Conservation (phyloP, 495 filamentous ascomycete species). For the Hypoxylon subgilvum region DNA sequence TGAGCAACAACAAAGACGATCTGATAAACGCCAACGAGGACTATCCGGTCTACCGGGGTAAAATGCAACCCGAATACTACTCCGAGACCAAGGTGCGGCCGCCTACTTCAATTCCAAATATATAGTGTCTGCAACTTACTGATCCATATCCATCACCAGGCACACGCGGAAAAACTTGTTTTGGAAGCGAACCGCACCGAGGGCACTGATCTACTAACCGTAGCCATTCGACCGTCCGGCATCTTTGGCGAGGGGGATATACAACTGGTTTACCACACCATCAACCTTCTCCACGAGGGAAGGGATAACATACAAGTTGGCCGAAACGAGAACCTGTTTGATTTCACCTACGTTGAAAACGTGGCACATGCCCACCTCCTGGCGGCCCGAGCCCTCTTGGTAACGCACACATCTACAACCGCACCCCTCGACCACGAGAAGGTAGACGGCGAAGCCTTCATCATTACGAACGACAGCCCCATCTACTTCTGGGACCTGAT, state of each 20-base stretch:
- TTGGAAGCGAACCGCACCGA: slow-evolving; percentile 79
- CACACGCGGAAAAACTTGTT: slow-evolving; percentile 83
- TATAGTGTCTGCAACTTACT: not conserved
- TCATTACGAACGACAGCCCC: slow-evolving; percentile 91
- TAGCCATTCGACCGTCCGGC: slow-evolving; percentile 82
- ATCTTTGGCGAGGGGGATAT: slow-evolving; percentile 91
- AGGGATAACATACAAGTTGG: slow-evolving; percentile 85
- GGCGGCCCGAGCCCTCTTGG: slow-evolving; percentile 73
- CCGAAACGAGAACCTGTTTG: slow-evolving; percentile 84
- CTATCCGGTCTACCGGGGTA: slow-evolving; percentile 76
- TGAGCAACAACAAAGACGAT: slow-evolving; percentile 80
- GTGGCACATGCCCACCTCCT: slow-evolving; percentile 77
- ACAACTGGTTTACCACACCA: slow-evolving; percentile 66
- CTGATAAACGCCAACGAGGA: slow-evolving; percentile 89
- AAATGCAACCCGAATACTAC: slow-evolving; percentile 84
- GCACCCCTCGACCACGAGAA: slow-evolving; percentile 73
- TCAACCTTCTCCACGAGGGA: slow-evolving; percentile 67
- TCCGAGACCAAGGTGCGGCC: slow-evolving; percentile 77
- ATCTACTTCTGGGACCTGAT: slow-evolving; percentile 97
- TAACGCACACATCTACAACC: slow-evolving; percentile 58
- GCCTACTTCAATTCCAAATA: slow-evolving; percentile 3
- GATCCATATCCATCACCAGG: slow-evolving; percentile 62
- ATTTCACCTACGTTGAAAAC: slow-evolving; percentile 83
- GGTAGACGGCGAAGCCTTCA: slow-evolving; percentile 93
- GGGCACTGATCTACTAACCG: slow-evolving; percentile 70